Percentiles rank a stretch among this genome's conserved stretches.
These are phyloP conservation scores for Phialophora expanda DNA, from an alignment of 2,329 filamentous ascomycete species.

Conservation along the genomic window DNA sequence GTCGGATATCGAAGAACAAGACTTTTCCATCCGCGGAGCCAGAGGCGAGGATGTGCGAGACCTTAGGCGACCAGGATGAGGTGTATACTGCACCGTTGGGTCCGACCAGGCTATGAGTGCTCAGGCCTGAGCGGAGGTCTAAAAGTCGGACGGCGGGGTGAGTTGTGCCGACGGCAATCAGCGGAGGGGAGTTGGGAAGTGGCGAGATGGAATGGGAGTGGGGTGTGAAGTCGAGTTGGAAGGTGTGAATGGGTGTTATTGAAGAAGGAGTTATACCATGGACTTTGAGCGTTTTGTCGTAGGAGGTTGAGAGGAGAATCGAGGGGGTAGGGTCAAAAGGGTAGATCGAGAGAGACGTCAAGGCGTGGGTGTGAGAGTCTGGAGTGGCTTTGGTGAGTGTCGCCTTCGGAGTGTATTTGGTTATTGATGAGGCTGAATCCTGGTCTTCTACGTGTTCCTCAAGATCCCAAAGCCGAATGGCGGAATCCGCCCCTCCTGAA, in stretches of 20 bases:
- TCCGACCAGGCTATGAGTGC: constrained; percentile 72
- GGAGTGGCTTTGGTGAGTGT: constrained; percentile 32
- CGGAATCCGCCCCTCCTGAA: constrained; percentile 84
- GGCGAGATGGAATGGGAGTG: constrained; percentile 73
- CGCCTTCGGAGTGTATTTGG: constrained; percentile 24
- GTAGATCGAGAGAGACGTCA: constrained; percentile 56
- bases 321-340: constrained; percentile 55
- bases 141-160: constrained; percentile 82
- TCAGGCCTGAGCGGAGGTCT: constrained; percentile 81
- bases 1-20: constrained; percentile 84
- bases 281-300: constrained; percentile 54
- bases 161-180: constrained; percentile 88
- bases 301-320: constrained; percentile 53
- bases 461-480: constrained; percentile 85
- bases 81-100: constrained; percentile 70
- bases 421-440: constrained; percentile 53
- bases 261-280: constrained; percentile 47
- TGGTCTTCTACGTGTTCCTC: constrained; percentile 65
- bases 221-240: constrained; percentile 53
- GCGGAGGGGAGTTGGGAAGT: constrained; percentile 68
- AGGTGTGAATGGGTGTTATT: constrained; percentile 54
- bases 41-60: constrained; percentile 74
- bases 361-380: constrained; percentile 51
- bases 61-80: constrained; percentile 79
- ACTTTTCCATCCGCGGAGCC: constrained; percentile 84